A percentile compares a stretch with the other conserved stretches of the same genome.
These are phyloP conservation scores for Endogone sp. DNA, from an alignment of 192 early-diverging fungal genomes.

Conservation along the genomic window DNA sequence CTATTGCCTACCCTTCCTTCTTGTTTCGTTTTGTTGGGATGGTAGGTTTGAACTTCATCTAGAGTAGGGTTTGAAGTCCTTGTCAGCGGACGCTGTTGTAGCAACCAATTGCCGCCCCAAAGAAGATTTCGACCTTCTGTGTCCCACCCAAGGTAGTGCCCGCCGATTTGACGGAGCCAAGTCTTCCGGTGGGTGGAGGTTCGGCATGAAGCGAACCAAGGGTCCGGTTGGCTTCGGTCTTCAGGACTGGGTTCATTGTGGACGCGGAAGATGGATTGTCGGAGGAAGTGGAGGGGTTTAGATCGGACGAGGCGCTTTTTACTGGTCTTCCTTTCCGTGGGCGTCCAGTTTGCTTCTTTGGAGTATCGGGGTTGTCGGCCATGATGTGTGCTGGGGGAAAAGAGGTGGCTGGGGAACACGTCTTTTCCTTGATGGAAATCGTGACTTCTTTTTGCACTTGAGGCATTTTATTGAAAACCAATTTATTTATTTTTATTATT, in stretches of 20 bases:
- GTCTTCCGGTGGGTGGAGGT: neutral
- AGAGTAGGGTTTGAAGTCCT: neutral
- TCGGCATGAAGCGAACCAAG: neutral
- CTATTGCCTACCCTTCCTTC: conserved; percentile 40
- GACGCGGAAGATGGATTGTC: neutral
- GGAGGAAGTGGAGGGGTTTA: neutral
- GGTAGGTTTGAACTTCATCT: conserved; percentile 60
- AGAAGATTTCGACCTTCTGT: too few species aligned
- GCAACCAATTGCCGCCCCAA: too few species aligned
- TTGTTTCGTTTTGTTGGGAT: conserved; percentile 53
- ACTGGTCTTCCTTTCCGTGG: neutral
- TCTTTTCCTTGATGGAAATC: too few species aligned
- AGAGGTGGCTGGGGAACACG: too few species aligned
- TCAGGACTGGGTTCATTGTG: neutral
- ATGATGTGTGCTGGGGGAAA: too few species aligned
- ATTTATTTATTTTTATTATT: too few species aligned
- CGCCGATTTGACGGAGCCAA: neutral
- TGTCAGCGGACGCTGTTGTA: neutral
- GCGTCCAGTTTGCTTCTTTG: neutral
- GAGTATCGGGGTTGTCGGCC: neutral
- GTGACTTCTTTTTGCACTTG: too few species aligned
- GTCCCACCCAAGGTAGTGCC: neutral
- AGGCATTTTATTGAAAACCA: too few species aligned
- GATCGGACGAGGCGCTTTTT: neutral
- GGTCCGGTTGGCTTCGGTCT: neutral